Conservation (phyloP, 495 filamentous ascomycete species). For the Evernia prunastri region DNA sequence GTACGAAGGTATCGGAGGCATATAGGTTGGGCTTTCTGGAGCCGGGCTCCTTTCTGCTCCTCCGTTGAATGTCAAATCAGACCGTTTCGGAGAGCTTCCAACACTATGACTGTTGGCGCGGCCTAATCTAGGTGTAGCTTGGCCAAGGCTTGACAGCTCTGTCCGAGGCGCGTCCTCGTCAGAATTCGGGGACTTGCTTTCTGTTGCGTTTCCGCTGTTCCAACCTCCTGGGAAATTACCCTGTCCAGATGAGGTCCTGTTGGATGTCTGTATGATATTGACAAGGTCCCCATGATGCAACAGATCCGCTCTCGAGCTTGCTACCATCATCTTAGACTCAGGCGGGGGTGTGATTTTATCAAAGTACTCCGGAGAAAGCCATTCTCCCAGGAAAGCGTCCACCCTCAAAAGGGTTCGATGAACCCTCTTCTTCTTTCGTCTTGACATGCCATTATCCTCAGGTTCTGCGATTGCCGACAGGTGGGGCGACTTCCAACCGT, state of each 20-base stretch:
- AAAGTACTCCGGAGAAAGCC: conserved; percentile 89
- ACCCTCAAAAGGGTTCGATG: conserved; percentile 61
- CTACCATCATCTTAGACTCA: conserved; percentile 75
- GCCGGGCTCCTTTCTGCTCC: conserved; percentile 12
- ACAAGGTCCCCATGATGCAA: conserved; percentile 57
- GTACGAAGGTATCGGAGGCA: conserved; percentile 72
- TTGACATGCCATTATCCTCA: conserved; percentile 6
- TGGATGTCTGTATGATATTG: conserved; percentile 29
- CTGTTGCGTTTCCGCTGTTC: conserved; percentile 37
- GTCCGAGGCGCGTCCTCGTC: conserved; percentile 27
- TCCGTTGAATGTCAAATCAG: conserved; percentile 4
- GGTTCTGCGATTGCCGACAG: conserved; percentile 27
- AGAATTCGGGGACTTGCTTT: conserved; percentile 28
- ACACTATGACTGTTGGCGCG: conserved; percentile 40
- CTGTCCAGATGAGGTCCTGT: conserved; percentile 26
- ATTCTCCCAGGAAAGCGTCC: conserved; percentile 92
- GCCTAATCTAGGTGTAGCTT: conserved; percentile 35
- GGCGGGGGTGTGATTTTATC: conserved; percentile 87
- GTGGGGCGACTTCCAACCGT: conserved; percentile 20
- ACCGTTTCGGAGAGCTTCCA: conserved; percentile 10
- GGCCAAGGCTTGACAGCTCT: conserved; percentile 21
- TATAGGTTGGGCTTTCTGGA: conserved; percentile 43
- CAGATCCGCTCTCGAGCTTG: conserved; percentile 77
- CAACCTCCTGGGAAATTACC: conserved; percentile 60
- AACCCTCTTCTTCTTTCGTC: conserved; percentile 17